These are phyloP conservation scores for Candida frijolesensis DNA, from an alignment of 1,139 yeast genomes.

Conservation along the genomic window DNA sequence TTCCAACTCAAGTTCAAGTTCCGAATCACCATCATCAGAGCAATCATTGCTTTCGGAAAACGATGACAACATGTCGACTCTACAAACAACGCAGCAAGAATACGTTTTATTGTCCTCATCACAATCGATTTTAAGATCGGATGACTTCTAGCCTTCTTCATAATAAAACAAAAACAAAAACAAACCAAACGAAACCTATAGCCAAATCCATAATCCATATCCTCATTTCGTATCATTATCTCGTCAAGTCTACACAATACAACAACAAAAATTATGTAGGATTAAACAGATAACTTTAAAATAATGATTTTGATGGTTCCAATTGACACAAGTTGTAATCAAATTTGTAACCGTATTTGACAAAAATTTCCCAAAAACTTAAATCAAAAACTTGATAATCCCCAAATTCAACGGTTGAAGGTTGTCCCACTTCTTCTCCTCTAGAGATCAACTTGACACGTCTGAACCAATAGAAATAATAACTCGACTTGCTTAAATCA, in stretches of 20 bases:
- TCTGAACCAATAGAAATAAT: constrained; percentile 42
- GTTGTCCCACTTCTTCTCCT: constrained; percentile 17
- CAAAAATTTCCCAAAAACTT: constrained; percentile 44
- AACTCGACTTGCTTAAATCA: constrained; percentile 17
- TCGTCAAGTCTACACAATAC: neutral
- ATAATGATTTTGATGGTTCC: constrained; percentile 31
- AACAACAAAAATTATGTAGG: neutral
- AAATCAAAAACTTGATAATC: constrained; percentile 51
- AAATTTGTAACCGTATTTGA: constrained; percentile 41
- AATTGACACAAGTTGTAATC: constrained; percentile 33
- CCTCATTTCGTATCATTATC: neutral
- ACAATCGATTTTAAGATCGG: constrained; percentile 10
- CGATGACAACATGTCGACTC: constrained; percentile 9
- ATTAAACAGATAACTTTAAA: constrained; percentile 12
- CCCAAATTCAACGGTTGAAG: constrained; percentile 30
- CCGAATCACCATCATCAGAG: neutral
- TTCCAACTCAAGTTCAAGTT: constrained; percentile 5
- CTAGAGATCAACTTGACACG: constrained; percentile 26
- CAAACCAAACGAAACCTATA: neutral
- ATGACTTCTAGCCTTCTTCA: neutral
- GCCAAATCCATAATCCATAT: neutral
- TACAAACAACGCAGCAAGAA: constrained; percentile 13
- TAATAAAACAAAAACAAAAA: constrained; percentile 1
- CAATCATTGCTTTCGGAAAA: constrained; percentile 9
- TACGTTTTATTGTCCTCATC: constrained; percentile 9